Evolutionary conservation across 2,329 filamentous ascomycete species (phyloP).

Genomic region (Xylaria sp.): DNA sequence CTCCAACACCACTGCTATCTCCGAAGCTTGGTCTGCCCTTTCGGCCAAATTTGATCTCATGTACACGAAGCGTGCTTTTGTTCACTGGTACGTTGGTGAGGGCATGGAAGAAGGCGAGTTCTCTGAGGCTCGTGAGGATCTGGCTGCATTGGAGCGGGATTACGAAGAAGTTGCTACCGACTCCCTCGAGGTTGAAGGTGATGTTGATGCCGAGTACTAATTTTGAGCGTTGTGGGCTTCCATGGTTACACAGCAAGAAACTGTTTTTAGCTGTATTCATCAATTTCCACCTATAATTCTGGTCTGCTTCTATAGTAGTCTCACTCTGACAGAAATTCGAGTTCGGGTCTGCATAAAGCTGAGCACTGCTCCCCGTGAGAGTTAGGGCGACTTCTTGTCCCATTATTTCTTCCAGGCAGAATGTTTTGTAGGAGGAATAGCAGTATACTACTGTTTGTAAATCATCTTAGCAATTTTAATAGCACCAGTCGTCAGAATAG

Average conservation of each 20-base stretch:
- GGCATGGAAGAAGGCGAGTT: conserved; percentile 99
- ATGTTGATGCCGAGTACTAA: conserved; percentile 92
- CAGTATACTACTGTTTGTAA: conserved; percentile 52
- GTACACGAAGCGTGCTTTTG: conserved; percentile 99
- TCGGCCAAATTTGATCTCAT: conserved; percentile 99
- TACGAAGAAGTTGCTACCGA: conserved; percentile 99
- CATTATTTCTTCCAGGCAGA: conserved; percentile 42
- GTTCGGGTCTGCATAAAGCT: conserved; percentile 26
- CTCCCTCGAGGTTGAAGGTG: conserved; percentile 88
- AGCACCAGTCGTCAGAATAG: conserved; percentile 41
- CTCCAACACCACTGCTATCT: conserved; percentile 97
- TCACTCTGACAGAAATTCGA: conserved; percentile 15
- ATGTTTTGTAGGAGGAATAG: conserved; percentile 47
- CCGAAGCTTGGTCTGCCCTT: conserved; percentile 96
- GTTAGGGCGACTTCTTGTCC: conserved; percentile 41
- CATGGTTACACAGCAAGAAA: conserved; percentile 39
- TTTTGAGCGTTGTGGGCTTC: conserved; percentile 32
- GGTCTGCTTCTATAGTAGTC: conserved; percentile 25
- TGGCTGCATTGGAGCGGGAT: conserved; percentile 96
- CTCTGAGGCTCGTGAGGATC: conserved; percentile 97
- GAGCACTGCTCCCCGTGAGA: conserved; percentile 24
- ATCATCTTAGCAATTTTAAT: conserved; percentile 51
- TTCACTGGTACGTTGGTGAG: conserved; percentile 99
- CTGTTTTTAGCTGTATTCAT: conserved; percentile 38
- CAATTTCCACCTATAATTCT: conserved; percentile 29